phyloP scores from a whole-genome alignment of 2,329 filamentous ascomycete genomes.

The Cryphonectria radicalis region DNA sequence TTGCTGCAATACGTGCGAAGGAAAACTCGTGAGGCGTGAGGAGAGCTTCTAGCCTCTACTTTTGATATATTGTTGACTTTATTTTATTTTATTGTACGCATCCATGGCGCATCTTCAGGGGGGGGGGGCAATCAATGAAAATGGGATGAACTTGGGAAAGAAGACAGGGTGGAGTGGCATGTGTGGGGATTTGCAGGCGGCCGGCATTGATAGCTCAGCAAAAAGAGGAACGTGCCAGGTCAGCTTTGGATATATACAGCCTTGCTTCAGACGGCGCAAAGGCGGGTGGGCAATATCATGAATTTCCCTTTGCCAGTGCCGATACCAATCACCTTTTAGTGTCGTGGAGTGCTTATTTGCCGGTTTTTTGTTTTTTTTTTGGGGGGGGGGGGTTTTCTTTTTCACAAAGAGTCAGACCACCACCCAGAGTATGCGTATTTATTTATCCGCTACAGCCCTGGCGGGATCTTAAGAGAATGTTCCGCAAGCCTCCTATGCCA shows the following conservation, averaged over 20 bases:
- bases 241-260: slow-evolving; percentile 2
- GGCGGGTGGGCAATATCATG: slow-evolving; percentile 14
- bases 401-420: not conserved
- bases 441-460: not conserved
- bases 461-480: no score
- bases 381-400: no score
- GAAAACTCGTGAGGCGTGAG: not conserved
- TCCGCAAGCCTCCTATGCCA: no score
- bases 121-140: not conserved
- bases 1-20: slow-evolving; percentile 20
- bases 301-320: not conserved
- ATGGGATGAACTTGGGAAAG: not conserved
- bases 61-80: not conserved
- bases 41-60: not conserved
- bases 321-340: no score
- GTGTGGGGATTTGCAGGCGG: not conserved
- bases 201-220: slow-evolving; percentile 28
- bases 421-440: not conserved
- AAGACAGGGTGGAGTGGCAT: not conserved
- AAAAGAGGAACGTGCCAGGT: slow-evolving; percentile 27
- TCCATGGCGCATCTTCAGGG: not conserved
- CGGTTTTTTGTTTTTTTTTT: no score
- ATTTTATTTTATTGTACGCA: not conserved
- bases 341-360: no score
- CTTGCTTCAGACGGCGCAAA: not conserved